Percentiles rank a stretch among this genome's conserved stretches.
Evolutionary conservation across 805 yeast genomes (phyloP).

Genomic region (Naumovozyma baii): DNA sequence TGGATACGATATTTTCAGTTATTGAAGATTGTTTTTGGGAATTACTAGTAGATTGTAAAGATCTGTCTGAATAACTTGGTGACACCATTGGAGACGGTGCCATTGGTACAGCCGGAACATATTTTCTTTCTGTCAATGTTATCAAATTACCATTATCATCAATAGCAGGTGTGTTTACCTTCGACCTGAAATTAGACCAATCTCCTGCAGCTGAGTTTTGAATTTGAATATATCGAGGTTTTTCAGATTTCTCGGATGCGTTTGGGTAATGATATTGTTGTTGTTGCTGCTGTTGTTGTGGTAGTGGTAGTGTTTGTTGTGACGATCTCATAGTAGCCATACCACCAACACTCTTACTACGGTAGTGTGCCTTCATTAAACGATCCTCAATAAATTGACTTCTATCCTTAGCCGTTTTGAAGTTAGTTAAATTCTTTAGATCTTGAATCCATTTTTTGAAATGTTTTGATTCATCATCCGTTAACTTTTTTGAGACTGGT

Average conservation of each 20-base stretch:
- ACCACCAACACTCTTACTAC: slow-evolving; percentile 1
- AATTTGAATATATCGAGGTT: slow-evolving; percentile 24
- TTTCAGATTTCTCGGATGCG: slow-evolving; percentile 7
- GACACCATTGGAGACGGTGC: slow-evolving; percentile 8
- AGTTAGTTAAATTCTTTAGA: slow-evolving; percentile 42
- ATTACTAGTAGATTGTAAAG: slow-evolving; percentile 1
- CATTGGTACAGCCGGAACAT: slow-evolving; percentile 1
- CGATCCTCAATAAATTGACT: slow-evolving; percentile 37
- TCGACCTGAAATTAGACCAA: slow-evolving; percentile 11
- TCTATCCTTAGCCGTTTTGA: slow-evolving; percentile 40
- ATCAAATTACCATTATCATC: slow-evolving; percentile 32
- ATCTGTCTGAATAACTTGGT: slow-evolving; percentile 2
- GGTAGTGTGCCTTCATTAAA: slow-evolving; percentile 17
- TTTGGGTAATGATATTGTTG: neutral
- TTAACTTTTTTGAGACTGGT: slow-evolving; percentile 26
- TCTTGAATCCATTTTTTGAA: slow-evolving; percentile 47
- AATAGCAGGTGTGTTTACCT: slow-evolving; percentile 29
- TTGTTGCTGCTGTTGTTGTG: neutral
- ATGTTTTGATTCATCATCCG: slow-evolving; percentile 36
- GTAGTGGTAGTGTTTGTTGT: neutral
- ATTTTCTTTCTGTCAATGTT: slow-evolving; percentile 22
- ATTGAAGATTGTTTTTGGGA: slow-evolving; percentile 1
- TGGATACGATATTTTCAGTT: slow-evolving; percentile 1
- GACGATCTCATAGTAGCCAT: neutral
- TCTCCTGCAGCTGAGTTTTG: slow-evolving; percentile 9